A percentile compares a stretch with the other conserved stretches of the same genome.
phyloP scores from a whole-genome alignment of 306 rosid genomes.

The Pterocarpus santalinus region DNA sequence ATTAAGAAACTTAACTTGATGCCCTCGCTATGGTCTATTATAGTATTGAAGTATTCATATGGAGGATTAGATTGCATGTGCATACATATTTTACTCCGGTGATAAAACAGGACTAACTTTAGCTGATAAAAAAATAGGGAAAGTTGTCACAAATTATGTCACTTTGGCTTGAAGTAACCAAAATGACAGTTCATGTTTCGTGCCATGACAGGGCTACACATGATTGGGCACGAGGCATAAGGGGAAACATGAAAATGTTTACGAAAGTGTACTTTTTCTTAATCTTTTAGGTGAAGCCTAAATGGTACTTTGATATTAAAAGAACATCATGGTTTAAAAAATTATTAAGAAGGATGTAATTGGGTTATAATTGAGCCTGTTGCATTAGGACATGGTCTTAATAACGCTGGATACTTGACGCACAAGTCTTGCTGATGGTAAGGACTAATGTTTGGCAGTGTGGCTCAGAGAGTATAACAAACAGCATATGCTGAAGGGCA shows the following conservation, averaged over 20 bases:
- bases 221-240: slow-evolving; percentile 49
- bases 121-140: background rate
- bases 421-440: background rate
- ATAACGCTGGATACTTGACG: background rate
- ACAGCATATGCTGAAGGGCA: slow-evolving; percentile 14
- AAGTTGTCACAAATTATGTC: slow-evolving; percentile 45
- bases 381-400: background rate
- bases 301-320: background rate
- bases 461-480: slow-evolving; percentile 23
- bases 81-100: background rate
- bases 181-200: slow-evolving; percentile 36
- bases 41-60: slow-evolving; percentile 31
- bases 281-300: slow-evolving; percentile 8
- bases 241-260: slow-evolving; percentile 36
- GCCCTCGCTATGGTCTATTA: background rate
- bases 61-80: slow-evolving; percentile 39
- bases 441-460: slow-evolving; percentile 1
- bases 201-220: slow-evolving; percentile 20
- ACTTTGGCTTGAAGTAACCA: slow-evolving; percentile 53
- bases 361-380: background rate
- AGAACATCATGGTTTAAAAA: background rate
- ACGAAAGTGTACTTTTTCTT: slow-evolving; percentile 1
- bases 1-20: slow-evolving; percentile 8
- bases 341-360: background rate
- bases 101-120: slow-evolving; percentile 7